phyloP scores from a whole-genome alignment of 176 grass and related monocot genomes.

The Carex myosuroides region DNA sequence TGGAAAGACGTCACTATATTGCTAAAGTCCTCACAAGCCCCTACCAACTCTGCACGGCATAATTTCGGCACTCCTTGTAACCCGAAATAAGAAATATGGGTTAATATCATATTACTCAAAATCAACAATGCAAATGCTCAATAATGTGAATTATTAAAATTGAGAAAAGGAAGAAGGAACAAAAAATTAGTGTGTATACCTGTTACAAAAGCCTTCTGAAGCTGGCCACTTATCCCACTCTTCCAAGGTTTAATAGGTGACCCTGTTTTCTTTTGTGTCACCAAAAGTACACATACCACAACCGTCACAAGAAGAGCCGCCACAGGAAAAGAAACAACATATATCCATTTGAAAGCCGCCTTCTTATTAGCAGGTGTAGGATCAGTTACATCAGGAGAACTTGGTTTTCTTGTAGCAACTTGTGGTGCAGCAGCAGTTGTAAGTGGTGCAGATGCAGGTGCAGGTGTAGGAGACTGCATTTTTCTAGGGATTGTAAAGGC shows the following conservation, averaged over 20 bases:
- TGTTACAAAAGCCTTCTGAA: constrained; percentile 98
- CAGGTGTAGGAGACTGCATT: constrained; percentile 20
- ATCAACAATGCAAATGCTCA: background rate
- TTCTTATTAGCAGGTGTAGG: constrained; percentile 15
- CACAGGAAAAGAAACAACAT: constrained; percentile 39
- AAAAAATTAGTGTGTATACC: constrained; percentile 27
- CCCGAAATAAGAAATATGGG: constrained; percentile 7
- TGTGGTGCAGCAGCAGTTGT: background rate
- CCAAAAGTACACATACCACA: constrained; percentile 39
- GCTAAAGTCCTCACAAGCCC: constrained; percentile 98
- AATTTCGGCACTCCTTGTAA: constrained; percentile 87
- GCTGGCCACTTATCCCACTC: constrained; percentile 92
- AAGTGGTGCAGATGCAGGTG: constrained; percentile 23
- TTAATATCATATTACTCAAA: background rate
- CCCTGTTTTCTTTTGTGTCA: constrained; percentile 46
- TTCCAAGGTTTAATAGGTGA: constrained; percentile 80
- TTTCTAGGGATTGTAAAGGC: constrained; percentile 24
- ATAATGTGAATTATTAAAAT: background rate
- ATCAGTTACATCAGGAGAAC: background rate
- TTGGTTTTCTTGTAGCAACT: background rate
- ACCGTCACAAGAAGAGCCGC: constrained; percentile 34
- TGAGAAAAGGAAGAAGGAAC: background rate
- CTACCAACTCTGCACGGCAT: constrained; percentile 65
- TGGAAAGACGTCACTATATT: constrained; percentile 72
- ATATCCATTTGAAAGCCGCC: constrained; percentile 40